A percentile compares a stretch with the other conserved stretches of the same genome.
phyloP scores from a whole-genome alignment of 257 asterid species.

The Plantago major region DNA sequence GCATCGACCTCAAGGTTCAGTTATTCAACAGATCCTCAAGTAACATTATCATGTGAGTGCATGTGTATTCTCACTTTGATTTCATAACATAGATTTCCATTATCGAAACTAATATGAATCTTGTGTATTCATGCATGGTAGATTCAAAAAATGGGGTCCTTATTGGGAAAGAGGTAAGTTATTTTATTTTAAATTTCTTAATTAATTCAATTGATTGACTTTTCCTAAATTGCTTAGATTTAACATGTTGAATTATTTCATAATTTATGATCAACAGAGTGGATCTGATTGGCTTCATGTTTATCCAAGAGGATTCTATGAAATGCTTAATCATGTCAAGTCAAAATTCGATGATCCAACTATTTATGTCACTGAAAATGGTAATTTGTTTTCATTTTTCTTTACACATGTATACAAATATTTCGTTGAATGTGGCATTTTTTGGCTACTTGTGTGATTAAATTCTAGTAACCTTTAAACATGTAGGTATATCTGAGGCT shows the following conservation, averaged over 20 bases:
- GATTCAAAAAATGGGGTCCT: conserved; percentile 9
- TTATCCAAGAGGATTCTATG: conserved; percentile 35
- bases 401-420: too few species aligned
- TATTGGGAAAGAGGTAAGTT: conserved; percentile 16
- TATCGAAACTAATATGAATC: background rate
- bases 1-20: conserved; percentile 2
- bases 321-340: conserved; percentile 21
- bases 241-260: background rate
- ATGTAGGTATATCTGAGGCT: conserved; percentile 27
- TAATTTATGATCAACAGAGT: background rate
- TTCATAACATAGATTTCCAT: too few species aligned
- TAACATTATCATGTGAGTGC: conserved; percentile 6
- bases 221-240: too few species aligned
- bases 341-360: conserved; percentile 23
- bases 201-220: too few species aligned
- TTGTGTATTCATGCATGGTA: background rate
- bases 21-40: conserved; percentile 18
- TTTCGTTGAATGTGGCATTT: too few species aligned
- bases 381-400: conserved; percentile 8
- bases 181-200: background rate
- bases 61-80: background rate
- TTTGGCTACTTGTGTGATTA: too few species aligned
- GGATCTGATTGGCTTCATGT: conserved; percentile 29
- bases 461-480: too few species aligned
- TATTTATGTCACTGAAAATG: conserved; percentile 37